phyloP scores from a whole-genome alignment of 208 protist species.

The Trypanosoma vivax region DNA sequence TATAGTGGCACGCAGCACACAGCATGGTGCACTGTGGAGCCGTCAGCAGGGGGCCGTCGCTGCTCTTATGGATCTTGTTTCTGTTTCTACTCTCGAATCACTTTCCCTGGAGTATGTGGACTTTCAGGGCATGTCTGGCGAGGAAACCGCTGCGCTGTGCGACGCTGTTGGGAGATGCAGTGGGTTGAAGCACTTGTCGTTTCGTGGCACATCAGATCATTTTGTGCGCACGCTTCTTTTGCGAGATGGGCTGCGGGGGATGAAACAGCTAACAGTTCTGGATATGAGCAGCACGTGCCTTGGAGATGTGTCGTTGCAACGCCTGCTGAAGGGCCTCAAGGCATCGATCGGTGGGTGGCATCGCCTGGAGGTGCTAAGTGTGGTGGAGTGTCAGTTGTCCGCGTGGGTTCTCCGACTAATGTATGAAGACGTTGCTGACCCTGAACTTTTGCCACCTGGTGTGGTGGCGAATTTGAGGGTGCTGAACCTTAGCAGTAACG shows the following conservation, averaged over 20 bases:
- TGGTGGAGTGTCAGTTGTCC: constrained; percentile 44
- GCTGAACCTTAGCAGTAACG: constrained; percentile 44
- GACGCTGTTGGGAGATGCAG: constrained; percentile 14
- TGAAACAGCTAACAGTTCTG: constrained; percentile 20
- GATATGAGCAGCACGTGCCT: constrained; percentile 43
- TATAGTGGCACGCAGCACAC: constrained; percentile 22
- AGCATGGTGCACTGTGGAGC: constrained; percentile 4
- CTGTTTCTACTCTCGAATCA: constrained; percentile 9
- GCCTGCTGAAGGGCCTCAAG: constrained; percentile 27
- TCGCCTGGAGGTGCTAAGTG: constrained; percentile 34
- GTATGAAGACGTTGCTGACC: constrained; percentile 12
- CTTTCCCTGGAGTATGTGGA: constrained; percentile 29
- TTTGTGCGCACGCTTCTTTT: constrained; percentile 18
- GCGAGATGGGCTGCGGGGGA: constrained; percentile 6
- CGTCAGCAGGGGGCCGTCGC: constrained; percentile 8
- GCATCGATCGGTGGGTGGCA: constrained; percentile 47
- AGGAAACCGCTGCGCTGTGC: constrained; percentile 20
- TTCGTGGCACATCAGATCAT: constrained; percentile 25
- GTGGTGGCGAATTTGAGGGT: constrained; percentile 17
- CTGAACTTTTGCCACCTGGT: constrained; percentile 1
- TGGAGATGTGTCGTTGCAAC: constrained; percentile 27
- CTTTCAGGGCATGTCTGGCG: constrained; percentile 16
- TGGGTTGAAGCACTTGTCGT: constrained; percentile 25
- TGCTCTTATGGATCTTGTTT: constrained; percentile 26
- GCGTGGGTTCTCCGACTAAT: constrained; percentile 28